Conservation (phyloP, 2,329 filamentous ascomycete species). For the Tolypocladium guangdongense region DNA sequence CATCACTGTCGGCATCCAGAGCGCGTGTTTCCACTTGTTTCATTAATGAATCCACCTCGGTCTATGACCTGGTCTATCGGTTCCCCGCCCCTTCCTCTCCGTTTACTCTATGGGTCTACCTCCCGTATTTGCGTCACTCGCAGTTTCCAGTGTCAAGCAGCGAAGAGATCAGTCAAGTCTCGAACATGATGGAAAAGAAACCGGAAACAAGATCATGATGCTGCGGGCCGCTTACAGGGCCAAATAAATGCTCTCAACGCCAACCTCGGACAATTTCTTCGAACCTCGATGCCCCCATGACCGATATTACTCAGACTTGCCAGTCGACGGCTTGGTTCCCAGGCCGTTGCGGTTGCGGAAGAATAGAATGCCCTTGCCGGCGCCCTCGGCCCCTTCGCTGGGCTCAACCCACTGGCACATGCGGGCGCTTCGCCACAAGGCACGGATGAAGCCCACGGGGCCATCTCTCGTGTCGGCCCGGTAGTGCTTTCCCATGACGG, state of each 20-base stretch:
- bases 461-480: slow-evolving; percentile 71
- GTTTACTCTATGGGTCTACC: background rate
- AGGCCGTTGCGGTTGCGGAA: slow-evolving; percentile 91
- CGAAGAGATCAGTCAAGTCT: background rate
- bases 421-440: slow-evolving; percentile 70
- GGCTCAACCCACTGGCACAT: slow-evolving; percentile 98
- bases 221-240: background rate
- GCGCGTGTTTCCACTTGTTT: background rate
- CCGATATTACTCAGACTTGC: background rate
- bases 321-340: slow-evolving; percentile 38
- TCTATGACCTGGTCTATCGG: background rate
- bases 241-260: background rate
- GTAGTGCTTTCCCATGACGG: slow-evolving; percentile 93
- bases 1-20: background rate
- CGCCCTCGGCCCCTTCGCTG: slow-evolving; percentile 66
- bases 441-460: slow-evolving; percentile 69
- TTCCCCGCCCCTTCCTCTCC: background rate
- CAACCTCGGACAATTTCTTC: background rate
- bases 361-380: slow-evolving; percentile 79
- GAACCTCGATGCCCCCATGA: background rate
- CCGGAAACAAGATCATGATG: background rate
- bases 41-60: background rate
- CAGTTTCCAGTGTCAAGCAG: background rate
- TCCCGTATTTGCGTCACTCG: background rate
- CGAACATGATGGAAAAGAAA: background rate